phyloP scores from a whole-genome alignment of 768 basidiomycete species.

The Mycena olivaceomarginata region DNA sequence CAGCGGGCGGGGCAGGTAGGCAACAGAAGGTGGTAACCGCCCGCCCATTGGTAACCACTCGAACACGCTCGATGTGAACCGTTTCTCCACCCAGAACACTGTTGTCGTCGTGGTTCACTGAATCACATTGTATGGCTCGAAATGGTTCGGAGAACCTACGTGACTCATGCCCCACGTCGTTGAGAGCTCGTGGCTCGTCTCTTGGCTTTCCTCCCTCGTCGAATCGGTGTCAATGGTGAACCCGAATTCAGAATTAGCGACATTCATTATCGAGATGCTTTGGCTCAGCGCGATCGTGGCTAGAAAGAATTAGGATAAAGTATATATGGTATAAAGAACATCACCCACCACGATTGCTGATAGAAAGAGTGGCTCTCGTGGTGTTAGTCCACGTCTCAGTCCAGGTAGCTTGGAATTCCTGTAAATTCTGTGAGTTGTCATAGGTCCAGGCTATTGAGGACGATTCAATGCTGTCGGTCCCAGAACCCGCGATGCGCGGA shows the following conservation, averaged over 20 bases:
- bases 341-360: neutral
- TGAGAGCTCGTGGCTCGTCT: neutral
- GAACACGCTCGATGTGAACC: conserved; percentile 7
- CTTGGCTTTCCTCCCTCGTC: neutral
- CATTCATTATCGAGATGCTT: neutral
- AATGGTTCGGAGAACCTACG: neutral
- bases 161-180: conserved; percentile 2
- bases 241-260: neutral
- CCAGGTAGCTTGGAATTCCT: neutral
- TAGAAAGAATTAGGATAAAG: neutral
- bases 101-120: neutral
- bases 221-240: neutral
- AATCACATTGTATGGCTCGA: too few species aligned
- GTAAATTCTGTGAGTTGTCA: neutral
- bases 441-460: conserved; percentile 2
- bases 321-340: too few species aligned
- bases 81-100: neutral
- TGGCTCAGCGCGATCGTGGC: conserved; percentile 7
- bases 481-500: neutral
- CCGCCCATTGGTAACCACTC: neutral
- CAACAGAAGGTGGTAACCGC: neutral
- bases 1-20: too few species aligned
- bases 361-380: neutral
- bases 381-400: conserved; percentile 13
- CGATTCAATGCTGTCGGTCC: neutral